These are phyloP conservation scores for Colletotrichum kahawae DNA, from an alignment of 2,329 filamentous ascomycete species.

Conservation along the genomic window DNA sequence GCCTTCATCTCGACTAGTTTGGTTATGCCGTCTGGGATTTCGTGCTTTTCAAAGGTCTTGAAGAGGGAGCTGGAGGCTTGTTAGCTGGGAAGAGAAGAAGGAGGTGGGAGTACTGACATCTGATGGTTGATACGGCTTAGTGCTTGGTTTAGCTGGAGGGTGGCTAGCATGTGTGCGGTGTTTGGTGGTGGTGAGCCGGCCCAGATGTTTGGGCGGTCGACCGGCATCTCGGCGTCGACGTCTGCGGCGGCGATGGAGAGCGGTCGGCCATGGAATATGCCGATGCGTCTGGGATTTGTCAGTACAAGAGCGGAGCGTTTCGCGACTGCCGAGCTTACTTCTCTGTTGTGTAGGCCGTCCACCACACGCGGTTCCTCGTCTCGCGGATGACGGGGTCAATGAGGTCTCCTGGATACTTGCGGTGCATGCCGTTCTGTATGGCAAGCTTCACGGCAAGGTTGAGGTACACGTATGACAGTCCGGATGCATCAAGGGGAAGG, in stretches of 20 bases:
- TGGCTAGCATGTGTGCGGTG: slow-evolving; percentile 51
- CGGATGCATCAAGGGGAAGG: slow-evolving; percentile 60
- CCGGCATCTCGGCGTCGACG: slow-evolving; percentile 58
- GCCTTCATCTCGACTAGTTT: slow-evolving; percentile 40
- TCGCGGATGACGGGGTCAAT: slow-evolving; percentile 54
- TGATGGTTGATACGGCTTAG: slow-evolving; percentile 43
- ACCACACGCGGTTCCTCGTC: slow-evolving; percentile 60
- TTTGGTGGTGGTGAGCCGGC: slow-evolving; percentile 44
- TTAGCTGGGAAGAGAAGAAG: not conserved
- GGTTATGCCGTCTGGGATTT: slow-evolving; percentile 35
- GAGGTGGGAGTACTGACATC: slow-evolving; percentile 29
- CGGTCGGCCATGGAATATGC: slow-evolving; percentile 61
- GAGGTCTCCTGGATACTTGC: slow-evolving; percentile 51
- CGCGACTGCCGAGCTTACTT: slow-evolving; percentile 39
- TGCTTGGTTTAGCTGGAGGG: slow-evolving; percentile 39
- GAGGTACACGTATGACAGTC: slow-evolving; percentile 61
- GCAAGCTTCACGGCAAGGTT: slow-evolving; percentile 61
- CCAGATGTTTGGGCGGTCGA: slow-evolving; percentile 48
- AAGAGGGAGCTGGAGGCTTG: slow-evolving; percentile 34
- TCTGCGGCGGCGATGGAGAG: slow-evolving; percentile 57
- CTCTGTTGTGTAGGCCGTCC: slow-evolving; percentile 62
- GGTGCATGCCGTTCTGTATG: slow-evolving; percentile 66
- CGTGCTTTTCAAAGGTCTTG: slow-evolving; percentile 35
- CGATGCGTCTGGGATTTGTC: slow-evolving; percentile 48
- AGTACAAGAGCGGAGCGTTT: not conserved